These are phyloP conservation scores for Ramaria sp. DNA, from an alignment of 768 basidiomycete genomes.

Conservation along the genomic window DNA sequence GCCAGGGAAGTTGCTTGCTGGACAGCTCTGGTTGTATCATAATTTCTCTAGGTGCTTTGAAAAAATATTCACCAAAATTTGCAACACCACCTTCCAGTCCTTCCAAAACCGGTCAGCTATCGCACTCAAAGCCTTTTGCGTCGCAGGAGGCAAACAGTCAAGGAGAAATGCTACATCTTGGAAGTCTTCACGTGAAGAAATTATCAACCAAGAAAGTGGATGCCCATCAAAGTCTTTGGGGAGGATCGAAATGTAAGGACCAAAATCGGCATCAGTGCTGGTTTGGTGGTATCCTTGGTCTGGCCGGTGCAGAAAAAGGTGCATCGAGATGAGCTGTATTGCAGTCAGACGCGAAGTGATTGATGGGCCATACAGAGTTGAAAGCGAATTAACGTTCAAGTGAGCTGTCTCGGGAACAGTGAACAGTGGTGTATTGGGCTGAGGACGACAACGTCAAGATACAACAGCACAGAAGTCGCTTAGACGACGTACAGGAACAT, in stretches of 20 bases:
- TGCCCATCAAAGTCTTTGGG: slow-evolving; percentile 67
- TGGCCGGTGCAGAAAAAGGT: slow-evolving; percentile 63
- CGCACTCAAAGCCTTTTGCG: slow-evolving; percentile 29
- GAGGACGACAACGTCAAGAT: neutral
- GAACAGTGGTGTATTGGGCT: slow-evolving; percentile 39
- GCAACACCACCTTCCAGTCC: slow-evolving; percentile 38
- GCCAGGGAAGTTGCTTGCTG: neutral
- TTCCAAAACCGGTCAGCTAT: slow-evolving; percentile 38
- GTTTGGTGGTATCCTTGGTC: slow-evolving; percentile 18
- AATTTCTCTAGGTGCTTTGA: neutral
- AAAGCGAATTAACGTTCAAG: slow-evolving; percentile 64
- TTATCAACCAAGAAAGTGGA: slow-evolving; percentile 71
- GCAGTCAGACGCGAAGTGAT: slow-evolving; percentile 34
- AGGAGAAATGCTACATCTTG: slow-evolving; percentile 25
- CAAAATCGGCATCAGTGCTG: slow-evolving; percentile 46
- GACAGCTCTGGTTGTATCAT: neutral
- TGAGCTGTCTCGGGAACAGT: slow-evolving; percentile 59
- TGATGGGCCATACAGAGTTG: slow-evolving; percentile 39
- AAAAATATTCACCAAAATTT: slow-evolving; percentile 15
- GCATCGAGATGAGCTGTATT: slow-evolving; percentile 69
- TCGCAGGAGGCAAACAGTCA: slow-evolving; percentile 37
- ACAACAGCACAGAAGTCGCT: neutral
- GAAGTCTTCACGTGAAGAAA: slow-evolving; percentile 11
- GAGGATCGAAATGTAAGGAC: slow-evolving; percentile 71
- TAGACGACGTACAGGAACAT: slow-evolving; percentile 31